Conservation (phyloP, 495 filamentous ascomycete species). For the Penicillium riverlandense region DNA sequence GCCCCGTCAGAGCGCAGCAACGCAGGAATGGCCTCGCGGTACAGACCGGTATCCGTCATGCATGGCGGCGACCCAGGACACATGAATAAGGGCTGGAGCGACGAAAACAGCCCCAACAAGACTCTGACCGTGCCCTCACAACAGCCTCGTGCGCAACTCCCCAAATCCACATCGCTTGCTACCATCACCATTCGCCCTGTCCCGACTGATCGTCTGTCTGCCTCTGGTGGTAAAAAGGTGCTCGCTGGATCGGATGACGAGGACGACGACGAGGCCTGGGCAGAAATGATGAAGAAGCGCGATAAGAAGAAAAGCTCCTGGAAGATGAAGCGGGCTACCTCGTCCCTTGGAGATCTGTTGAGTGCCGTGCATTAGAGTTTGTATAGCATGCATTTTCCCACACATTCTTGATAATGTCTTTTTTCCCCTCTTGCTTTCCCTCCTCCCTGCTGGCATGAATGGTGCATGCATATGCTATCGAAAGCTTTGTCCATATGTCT, state of each 20-base stretch:
- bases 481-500: slow-evolving; percentile 1
- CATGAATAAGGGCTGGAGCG: slow-evolving; percentile 41
- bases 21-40: slow-evolving; percentile 82
- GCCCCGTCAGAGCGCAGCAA: slow-evolving; percentile 94
- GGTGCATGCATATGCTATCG: slow-evolving; percentile 16
- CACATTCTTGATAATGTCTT: slow-evolving; percentile 9
- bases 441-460: slow-evolving; percentile 8
- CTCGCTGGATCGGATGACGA: slow-evolving; percentile 45
- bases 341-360: slow-evolving; percentile 34
- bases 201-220: slow-evolving; percentile 19
- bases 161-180: slow-evolving; percentile 27
- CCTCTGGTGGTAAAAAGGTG: slow-evolving; percentile 19
- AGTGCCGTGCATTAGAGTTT: slow-evolving; percentile 31
- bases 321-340: slow-evolving; percentile 56
- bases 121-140: slow-evolving; percentile 15
- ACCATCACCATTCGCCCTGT: slow-evolving; percentile 32
- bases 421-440: neutral
- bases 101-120: slow-evolving; percentile 36
- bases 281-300: slow-evolving; percentile 76
- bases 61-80: slow-evolving; percentile 40
- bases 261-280: slow-evolving; percentile 81
- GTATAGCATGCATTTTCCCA: neutral
- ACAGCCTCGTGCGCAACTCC: slow-evolving; percentile 12
- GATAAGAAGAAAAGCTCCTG: slow-evolving; percentile 71
- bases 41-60: slow-evolving; percentile 72